Percentiles rank a stretch among this genome's conserved stretches.
Evolutionary conservation across 2,329 filamentous ascomycete genomes (phyloP).

Genomic region (Trichoderma oligosporum): DNA sequence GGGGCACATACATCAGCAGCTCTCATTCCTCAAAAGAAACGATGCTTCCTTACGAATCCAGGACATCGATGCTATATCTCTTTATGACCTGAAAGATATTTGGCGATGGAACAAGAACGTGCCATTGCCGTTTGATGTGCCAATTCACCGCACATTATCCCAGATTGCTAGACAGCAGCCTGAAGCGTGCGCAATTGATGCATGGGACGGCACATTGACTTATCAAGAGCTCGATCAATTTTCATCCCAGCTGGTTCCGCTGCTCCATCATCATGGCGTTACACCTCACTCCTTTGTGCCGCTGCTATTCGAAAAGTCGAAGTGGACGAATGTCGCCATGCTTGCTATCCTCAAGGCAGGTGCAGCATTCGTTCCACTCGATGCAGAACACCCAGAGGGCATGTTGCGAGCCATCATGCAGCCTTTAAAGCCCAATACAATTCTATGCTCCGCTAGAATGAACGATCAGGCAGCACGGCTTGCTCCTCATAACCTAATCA

Average conservation of each 20-base stretch:
- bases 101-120: not conserved
- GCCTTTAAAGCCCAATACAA: not conserved
- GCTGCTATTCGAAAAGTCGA: conserved; percentile 2
- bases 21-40: not conserved
- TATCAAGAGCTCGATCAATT: not conserved
- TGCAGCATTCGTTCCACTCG: not conserved
- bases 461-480: not conserved
- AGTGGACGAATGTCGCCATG: not conserved
- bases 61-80: not conserved
- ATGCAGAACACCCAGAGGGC: not conserved
- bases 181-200: not conserved
- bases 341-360: conserved; percentile 2
- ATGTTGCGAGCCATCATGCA: not conserved
- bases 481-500: not conserved
- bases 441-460: not conserved
- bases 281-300: not conserved
- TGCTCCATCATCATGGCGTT: not conserved
- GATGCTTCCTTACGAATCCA: not conserved
- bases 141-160: not conserved
- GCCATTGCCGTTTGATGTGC: not conserved
- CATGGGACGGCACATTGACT: not conserved
- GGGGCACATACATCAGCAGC: not conserved
- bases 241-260: not conserved
- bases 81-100: not conserved
- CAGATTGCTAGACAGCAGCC: not conserved